Evolutionary conservation across 805 yeast species (phyloP).

Genomic region (Metschnikowia aberdeeniae): DNA sequence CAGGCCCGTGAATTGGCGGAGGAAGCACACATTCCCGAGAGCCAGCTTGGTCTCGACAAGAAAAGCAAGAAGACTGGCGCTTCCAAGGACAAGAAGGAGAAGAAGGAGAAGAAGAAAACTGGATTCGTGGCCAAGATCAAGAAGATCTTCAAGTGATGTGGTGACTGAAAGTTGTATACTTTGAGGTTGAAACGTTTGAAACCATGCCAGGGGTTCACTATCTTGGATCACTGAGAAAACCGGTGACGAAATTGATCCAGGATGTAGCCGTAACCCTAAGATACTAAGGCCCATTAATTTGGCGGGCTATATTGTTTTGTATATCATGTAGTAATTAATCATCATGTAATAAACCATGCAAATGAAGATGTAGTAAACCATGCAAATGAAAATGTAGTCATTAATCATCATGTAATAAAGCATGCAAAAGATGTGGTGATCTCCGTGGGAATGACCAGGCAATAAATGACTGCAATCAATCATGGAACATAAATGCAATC

Average conservation of each 20-base stretch:
- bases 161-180: not conserved
- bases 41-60: conserved; percentile 4
- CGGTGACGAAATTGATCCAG: not conserved
- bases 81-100: conserved; percentile 8
- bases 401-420: too few relatives aligned
- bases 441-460: too few relatives aligned
- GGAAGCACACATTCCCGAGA: conserved; percentile 25
- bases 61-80: conserved; percentile 9
- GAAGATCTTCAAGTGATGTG: conserved; percentile 31
- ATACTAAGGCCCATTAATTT: too few relatives aligned
- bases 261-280: not conserved
- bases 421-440: too few relatives aligned
- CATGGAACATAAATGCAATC: too few relatives aligned
- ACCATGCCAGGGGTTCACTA: too few relatives aligned
- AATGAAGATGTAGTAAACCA: too few relatives aligned
- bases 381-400: too few relatives aligned
- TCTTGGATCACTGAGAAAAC: too few relatives aligned
- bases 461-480: too few relatives aligned
- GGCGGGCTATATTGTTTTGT: conserved; percentile 4
- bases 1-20: conserved; percentile 35
- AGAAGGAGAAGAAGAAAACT: conserved; percentile 33
- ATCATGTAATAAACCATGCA: not conserved
- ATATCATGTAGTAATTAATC: conserved; percentile 3
- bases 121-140: conserved; percentile 41
- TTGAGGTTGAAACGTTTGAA: too few relatives aligned